Evolutionary conservation across 1,139 yeast species (phyloP), one percentile per base, ranked within the genome.

Genomic region (Meyerozyma carpophila): DNA sequence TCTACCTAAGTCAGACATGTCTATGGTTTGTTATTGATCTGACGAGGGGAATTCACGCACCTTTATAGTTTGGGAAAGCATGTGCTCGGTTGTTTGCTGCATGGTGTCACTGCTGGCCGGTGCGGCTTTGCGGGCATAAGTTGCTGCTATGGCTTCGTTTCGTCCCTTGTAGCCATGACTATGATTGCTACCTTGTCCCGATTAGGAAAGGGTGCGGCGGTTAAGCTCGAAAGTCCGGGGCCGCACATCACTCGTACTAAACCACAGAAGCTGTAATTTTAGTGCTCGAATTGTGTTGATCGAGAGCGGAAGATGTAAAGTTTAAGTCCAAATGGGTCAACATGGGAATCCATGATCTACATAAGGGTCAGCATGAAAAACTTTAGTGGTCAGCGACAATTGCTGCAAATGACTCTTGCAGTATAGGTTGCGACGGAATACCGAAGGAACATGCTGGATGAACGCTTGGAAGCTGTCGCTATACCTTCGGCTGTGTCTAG

Each of bases 1-100:
- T 84, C 95, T 85, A 55, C 87, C 88, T 50, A 76, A 62, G 79
- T 84, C 90, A 57, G 89, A 79, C 90, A 84, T 84, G 38, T 29
- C 51, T 24, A 36, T 40, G 42, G 31, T 38, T 36, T 44, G 41
- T 40, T 29, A 7, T 1, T 11, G 8, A 8, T 8, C 5, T 7
- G 29, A 27, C 29, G 44, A 21, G 24, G 39, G 31, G 24, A 8
- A 4, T 10, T 9, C 14, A 16, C 24, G 31, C 9, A 42, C 26
- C 36, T 45, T 37, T 47, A 45, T 45, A 46, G 43, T 32, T 16
- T 16, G 11, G 29, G 4, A 21, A 27, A 27, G n/a, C 29, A 27
- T 27, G 29, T 7, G 29, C 29, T 27, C 29, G 29, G 13, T 27
- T 11, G 29, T 27, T 27, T 27, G 29, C 29, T 27, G 11, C 29